Base-by-base conservation (phyloP, 306 rosid species). In the Quercus glauca region DNA sequence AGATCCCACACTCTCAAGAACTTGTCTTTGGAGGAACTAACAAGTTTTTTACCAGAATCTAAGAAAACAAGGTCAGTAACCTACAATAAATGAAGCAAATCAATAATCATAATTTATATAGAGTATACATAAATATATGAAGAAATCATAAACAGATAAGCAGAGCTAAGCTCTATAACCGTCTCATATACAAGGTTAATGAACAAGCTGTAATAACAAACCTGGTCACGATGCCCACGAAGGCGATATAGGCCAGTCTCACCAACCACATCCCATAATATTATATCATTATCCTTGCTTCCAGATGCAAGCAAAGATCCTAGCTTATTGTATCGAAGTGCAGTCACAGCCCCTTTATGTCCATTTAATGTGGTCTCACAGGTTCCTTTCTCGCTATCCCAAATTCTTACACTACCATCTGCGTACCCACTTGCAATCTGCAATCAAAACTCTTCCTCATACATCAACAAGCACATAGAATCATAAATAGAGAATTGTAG, bases 1-100 rank as follows among this genome's bases (percentile, higher is more conserved):
- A 92, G 92, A 88, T 91, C 97, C 99, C 99, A 95, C 57, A 92
- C 99, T 89, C 97, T 91, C 85, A 95, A 87, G 74, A 91, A 92
- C 83, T 91, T 92, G 82, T 95, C 99, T 83, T 95, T 95, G 29
- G 99, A 95, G 55, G 98, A 92, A 75, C 91, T 92, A 45, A 95
- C 90, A 18, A 95, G 90, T 76, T 88, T 92, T 87, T 92, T 95
- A 59, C 91, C 97, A 73, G 88, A 87, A 82, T 84, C 85, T 69
- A 91, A 70, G 81, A 95, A 95, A 53, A 92, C 91, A 67, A 95
- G 84, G 68, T 91, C 99, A 14, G 99, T 95, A 25, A 95, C 92
- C 99, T 95, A 78, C 89, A 88, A 28, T 55, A 83, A 64, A 82
- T 69, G 68, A 79, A 79, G 31, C 31, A 76, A 52, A 49, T 37